These are phyloP conservation scores for Aristolochia contorta DNA, from an alignment of 164 flowering plant species.

Conservation along the genomic window DNA sequence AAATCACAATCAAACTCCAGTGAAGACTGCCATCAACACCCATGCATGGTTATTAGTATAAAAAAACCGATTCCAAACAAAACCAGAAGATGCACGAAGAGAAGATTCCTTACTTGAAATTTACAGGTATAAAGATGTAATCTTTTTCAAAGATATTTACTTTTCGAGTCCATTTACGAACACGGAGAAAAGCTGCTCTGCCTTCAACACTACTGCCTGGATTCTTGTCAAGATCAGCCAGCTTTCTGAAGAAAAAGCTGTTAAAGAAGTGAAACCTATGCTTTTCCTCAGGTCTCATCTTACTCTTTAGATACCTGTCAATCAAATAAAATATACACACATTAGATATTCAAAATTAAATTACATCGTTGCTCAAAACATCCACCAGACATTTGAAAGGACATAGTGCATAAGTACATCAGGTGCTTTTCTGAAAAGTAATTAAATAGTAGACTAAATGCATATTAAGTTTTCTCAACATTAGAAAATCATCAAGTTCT, in stretches of 20 bases:
- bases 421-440: too few species aligned
- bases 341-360: background rate
- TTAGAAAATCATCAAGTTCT: too few species aligned
- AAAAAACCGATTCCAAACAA: background rate
- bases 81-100: background rate
- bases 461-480: too few species aligned
- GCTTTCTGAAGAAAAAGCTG: conserved; percentile 91
- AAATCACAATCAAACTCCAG: conserved; percentile 90
- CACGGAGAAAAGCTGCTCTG: conserved; percentile 84
- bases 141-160: conserved; percentile 85
- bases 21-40: conserved; percentile 50
- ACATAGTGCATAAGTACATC: too few species aligned
- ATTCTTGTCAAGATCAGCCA: conserved; percentile 83
- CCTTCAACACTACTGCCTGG: conserved; percentile 72
- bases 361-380: background rate
- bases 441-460: too few species aligned
- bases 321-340: background rate
- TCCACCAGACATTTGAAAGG: background rate
- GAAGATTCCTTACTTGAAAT: conserved; percentile 61
- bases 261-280: conserved; percentile 75
- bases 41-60: background rate
- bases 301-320: conserved; percentile 74
- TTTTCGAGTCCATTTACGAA: conserved; percentile 95
- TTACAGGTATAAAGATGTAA: conserved; percentile 83
- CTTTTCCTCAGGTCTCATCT: conserved; percentile 37